Base-by-base conservation (phyloP, 371 early-diverging fungal genomes). In the Actinomucor elegans region DNA sequence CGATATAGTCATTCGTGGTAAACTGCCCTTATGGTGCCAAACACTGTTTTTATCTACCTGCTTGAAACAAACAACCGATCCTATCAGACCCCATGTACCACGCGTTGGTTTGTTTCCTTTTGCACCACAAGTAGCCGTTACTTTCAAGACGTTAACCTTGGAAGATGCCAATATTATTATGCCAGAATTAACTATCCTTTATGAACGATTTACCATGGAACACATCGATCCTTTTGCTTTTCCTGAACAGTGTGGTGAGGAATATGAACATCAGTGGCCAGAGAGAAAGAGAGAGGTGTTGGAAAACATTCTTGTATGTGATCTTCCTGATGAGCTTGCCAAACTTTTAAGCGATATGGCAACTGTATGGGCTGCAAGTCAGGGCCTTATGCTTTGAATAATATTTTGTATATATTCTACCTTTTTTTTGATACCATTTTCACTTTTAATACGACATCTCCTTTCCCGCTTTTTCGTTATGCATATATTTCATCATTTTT, bases 1-100 rank as follows among this genome's bases (percentile, higher is more conserved):
- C 5, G 79, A 78, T 52, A 33, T 78, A 7, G 41, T 74, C 20
- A 63, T 78, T 8, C 73, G 77, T 5, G 77, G 73, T 7, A 57
- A 61, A 26, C 6, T 77, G 4, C 77, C 77, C 5, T 20, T 67
- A 14, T 77, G 77, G 77, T 63, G 63, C 18, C 77, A 77, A 35
- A 69, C 63, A 18, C 33, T 77, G 5, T 73, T 77, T 29, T 45
- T 75, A 17, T 51, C 61, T 4, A 56, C 48, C 29, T 71, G 72
- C 24, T 31, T 65, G 24, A 57, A 60, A 29, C 64, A 71, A 42
- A 17, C 45, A 3, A n/a, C n/a, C n/a, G 56, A 55, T 43, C 59
- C 64, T 14, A 53, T 71, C 20, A 57, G 55, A 31, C 48, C 67
- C 3, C 40, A 63, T 44, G 72, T 62, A n/a, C 57, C 71, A 10